Evolutionary conservation across 192 early-diverging fungal genomes (phyloP), one percentile per base, ranked within the genome.

Genomic region (Chytriomyces sp.): DNA sequence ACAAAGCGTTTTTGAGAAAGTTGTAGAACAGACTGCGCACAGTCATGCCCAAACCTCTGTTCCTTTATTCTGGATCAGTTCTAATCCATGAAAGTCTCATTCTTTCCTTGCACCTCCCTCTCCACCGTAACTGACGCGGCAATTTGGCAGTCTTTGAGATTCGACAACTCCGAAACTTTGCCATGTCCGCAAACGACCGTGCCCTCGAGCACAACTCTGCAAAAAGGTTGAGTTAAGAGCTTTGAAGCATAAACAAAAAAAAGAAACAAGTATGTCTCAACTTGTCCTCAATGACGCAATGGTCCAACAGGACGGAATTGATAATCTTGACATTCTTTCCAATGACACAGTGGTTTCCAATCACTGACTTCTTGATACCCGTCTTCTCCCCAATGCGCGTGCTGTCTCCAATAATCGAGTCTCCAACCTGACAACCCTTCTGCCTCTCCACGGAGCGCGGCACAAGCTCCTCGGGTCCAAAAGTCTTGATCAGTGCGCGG

Each of bases 301-400:
- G 86, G 77, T 99, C 96, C 94, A 98, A 95, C 44, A 99, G 82
- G 40, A 99, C 88, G n/a, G 91, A 96, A 77, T 94, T 95, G 41
- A 86, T 84, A 70, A 99, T 93, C 75, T 98, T 98, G 75, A 96
- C 94, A 62, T 94, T 93, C 77, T 93, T 94, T 30, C 98, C 98
- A 83, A 99, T 94, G n/a, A 86, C 77, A 70, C 94, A 93, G 80
- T 98, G 96, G 28, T 91, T 86, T 38, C 98, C 98, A 52, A 99
- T 89, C 17, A 94, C 89, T 22, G 94, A 93, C 64, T 92, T 93
- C 80, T 98, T 98, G 52, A 99, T 88, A 4, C 90, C 90, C n/a
- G 93, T 92, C 28, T 93, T 84, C 65, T 98, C 95, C 39, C 89
- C 95, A 54, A 99, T 90, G 77, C 89, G 91, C 49, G 95, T 91